phyloP scores from a whole-genome alignment of 2,329 filamentous ascomycete species.

The Pseudophaeomoniella oleicola region DNA sequence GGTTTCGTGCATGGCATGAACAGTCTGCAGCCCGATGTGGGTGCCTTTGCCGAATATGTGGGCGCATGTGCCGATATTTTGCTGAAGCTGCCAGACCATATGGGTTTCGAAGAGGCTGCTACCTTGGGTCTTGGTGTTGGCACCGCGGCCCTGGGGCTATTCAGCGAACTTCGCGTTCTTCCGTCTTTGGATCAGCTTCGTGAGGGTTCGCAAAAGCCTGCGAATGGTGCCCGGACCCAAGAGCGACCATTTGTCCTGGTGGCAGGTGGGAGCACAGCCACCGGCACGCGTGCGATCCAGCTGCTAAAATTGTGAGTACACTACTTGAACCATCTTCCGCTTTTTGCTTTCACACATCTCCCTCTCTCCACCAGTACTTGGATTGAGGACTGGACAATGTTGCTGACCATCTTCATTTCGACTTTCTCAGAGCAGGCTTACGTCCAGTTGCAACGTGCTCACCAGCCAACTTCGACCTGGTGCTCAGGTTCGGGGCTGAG shows the following conservation, averaged over 20 bases:
- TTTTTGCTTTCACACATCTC: too few relatives aligned
- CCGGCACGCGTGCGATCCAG: constrained; percentile 30
- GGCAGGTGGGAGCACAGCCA: constrained; percentile 29
- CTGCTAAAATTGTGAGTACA: constrained; percentile 21
- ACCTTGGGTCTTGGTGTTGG: constrained; percentile 14
- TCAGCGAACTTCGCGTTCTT: constrained; percentile 9
- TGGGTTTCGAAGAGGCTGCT: constrained; percentile 18
- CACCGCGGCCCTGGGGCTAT: constrained; percentile 8
- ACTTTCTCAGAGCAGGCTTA: constrained; percentile 19
- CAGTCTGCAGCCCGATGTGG: constrained; percentile 12
- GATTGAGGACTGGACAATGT: too few relatives aligned
- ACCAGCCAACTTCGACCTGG: constrained; percentile 26
- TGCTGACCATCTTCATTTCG: neutral
- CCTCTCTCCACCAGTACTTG: too few relatives aligned
- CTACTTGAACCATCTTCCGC: too few relatives aligned
- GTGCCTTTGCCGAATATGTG: constrained; percentile 23
- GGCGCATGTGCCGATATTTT: constrained; percentile 14
- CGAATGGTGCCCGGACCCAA: constrained; percentile 7
- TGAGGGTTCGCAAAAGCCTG: too few relatives aligned
- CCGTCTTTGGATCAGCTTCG: too few relatives aligned
- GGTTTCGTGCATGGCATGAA: constrained; percentile 22
- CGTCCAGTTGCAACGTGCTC: constrained; percentile 31
- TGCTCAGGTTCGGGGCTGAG: constrained; percentile 27
- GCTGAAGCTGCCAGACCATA: constrained; percentile 16
- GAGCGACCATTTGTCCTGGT: constrained; percentile 23